Conservation (phyloP, 129 eudicot species). For the Scalesia atractyloides region DNA sequence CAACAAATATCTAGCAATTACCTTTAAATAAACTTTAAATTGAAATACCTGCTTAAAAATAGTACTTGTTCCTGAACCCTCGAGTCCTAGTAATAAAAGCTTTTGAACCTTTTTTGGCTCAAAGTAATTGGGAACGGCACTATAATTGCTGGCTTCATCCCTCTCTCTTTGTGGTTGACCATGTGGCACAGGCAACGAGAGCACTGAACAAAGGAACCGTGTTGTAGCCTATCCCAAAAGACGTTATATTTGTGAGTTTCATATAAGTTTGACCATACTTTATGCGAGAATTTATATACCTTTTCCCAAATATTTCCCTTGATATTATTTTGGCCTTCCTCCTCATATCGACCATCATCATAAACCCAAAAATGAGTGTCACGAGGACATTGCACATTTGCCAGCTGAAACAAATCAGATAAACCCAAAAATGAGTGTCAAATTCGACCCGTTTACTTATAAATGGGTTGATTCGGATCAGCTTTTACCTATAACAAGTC, state of each 20-base stretch:
- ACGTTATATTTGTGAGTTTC: conserved; percentile 18
- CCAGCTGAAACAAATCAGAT: conserved; percentile 57
- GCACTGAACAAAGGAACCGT: conserved; percentile 65
- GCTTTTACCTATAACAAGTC: background rate
- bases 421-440: background rate
- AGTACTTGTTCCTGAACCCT: conserved; percentile 97
- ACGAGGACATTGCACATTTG: conserved; percentile 96
- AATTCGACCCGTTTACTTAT: background rate
- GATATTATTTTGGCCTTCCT: conserved; percentile 97
- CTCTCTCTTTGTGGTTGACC: conserved; percentile 74
- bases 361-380: conserved; percentile 99
- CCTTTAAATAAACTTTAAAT: background rate
- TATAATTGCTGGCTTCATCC: conserved; percentile 82
- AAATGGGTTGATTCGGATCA: background rate
- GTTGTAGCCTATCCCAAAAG: conserved; percentile 69
- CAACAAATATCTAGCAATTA: background rate
- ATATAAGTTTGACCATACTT: conserved; percentile 7
- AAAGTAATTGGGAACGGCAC: conserved; percentile 70
- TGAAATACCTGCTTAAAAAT: conserved; percentile 92
- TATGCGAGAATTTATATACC: conserved; percentile 42
- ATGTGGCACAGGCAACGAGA: conserved; percentile 88
- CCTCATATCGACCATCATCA: conserved; percentile 99
- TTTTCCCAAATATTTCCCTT: conserved; percentile 98
- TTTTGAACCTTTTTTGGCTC: conserved; percentile 81
- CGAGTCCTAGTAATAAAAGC: conserved; percentile 87